Conservation (phyloP, 257 asterid species). For the Solanum virginianum region DNA sequence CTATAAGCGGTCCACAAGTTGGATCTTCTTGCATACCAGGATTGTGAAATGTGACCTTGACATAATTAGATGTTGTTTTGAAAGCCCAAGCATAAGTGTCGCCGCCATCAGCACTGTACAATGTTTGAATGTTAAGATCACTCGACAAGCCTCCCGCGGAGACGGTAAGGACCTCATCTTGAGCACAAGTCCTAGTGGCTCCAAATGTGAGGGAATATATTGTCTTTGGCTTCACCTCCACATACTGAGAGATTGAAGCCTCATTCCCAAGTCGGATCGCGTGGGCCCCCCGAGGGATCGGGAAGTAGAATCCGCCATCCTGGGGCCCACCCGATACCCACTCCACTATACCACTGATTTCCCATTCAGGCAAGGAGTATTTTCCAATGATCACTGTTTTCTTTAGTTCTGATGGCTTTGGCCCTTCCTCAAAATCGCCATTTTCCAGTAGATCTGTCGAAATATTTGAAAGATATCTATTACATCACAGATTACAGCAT, state of each 20-base stretch:
- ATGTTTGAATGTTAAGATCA: constrained; percentile 58
- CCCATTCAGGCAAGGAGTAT: constrained; percentile 68
- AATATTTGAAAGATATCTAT: background rate
- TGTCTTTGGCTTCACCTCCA: constrained; percentile 24
- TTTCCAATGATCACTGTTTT: constrained; percentile 52
- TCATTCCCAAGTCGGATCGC: constrained; percentile 71
- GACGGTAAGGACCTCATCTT: constrained; percentile 47
- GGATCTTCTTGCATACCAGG: constrained; percentile 77
- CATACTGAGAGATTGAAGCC: constrained; percentile 46
- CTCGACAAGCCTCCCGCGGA: constrained; percentile 43
- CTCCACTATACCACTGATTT: constrained; percentile 53
- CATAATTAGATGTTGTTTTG: constrained; percentile 31
- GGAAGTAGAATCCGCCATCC: constrained; percentile 53
- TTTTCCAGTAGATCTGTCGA: constrained; percentile 38
- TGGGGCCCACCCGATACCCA: constrained; percentile 71
- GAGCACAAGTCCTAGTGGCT: constrained; percentile 76
- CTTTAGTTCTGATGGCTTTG: constrained; percentile 33
- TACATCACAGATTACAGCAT: background rate
- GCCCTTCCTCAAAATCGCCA: constrained; percentile 63
- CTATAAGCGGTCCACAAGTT: constrained; percentile 67
- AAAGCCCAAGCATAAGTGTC: constrained; percentile 82
- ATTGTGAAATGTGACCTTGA: constrained; percentile 55
- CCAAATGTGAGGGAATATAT: constrained; percentile 48
- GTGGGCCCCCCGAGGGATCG: constrained; percentile 62
- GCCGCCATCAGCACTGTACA: constrained; percentile 63